Percentiles rank a stretch among this genome's conserved stretches.
Evolutionary conservation across 1,284 basidiomycete species (phyloP).

Genomic region (Lentinus polychrous): DNA sequence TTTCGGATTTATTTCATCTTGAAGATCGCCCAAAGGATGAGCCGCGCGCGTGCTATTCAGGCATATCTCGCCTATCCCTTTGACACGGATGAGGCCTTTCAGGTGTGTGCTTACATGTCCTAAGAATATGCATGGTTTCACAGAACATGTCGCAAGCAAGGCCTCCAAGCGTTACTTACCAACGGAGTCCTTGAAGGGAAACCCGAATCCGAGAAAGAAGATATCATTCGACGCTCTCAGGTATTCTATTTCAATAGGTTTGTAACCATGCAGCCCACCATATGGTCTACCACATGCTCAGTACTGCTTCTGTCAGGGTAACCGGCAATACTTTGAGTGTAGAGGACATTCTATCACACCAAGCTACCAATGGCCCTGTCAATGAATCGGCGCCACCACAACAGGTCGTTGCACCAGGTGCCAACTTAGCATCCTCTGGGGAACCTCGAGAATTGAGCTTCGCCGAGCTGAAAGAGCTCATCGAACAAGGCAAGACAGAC

Average conservation of each 20-base stretch:
- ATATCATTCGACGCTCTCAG: conserved; percentile 43
- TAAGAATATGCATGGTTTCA: background rate
- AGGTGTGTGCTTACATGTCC: conserved; percentile 33
- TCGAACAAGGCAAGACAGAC: conserved; percentile 62
- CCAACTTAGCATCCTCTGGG: background rate
- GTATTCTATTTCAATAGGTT: conserved; percentile 73
- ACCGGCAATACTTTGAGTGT: background rate
- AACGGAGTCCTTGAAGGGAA: conserved; percentile 32
- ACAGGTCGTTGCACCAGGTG: background rate
- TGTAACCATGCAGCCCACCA: conserved; percentile 13
- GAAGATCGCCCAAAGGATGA: background rate
- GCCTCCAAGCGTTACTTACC: conserved; percentile 48
- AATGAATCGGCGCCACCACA: background rate
- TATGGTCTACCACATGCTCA: background rate
- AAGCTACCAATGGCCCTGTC: background rate
- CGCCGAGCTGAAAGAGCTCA: conserved; percentile 58
- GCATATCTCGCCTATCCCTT: conserved; percentile 36
- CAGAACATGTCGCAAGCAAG: conserved; percentile 41
- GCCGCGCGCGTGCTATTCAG: background rate
- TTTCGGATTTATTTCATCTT: background rate
- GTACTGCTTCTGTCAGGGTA: background rate
- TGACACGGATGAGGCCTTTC: conserved; percentile 47
- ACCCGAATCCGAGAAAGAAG: conserved; percentile 35
- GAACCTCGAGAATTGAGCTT: conserved; percentile 45
- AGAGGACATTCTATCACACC: background rate